Evolutionary conservation across 2,329 filamentous ascomycete species (phyloP).

Genomic region (Fusarium stilboides): DNA sequence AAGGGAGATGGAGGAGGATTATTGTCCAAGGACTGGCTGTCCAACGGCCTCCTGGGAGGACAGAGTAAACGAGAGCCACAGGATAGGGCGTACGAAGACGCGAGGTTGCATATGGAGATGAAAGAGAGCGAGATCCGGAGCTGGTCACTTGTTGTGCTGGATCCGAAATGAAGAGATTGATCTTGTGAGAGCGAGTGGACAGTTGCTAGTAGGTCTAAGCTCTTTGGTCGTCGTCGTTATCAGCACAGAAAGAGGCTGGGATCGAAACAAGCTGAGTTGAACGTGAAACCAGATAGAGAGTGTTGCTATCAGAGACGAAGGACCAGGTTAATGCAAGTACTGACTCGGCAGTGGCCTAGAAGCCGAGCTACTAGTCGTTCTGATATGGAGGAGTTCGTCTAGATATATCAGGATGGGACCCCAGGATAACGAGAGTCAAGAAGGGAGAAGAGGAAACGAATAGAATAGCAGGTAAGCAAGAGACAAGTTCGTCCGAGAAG

Average conservation of each 20-base stretch:
- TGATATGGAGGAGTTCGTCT: constrained; percentile 29
- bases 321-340: constrained; percentile 20
- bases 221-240: constrained; percentile 15
- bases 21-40: constrained; percentile 32
- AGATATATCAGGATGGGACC: constrained; percentile 18
- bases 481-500: constrained; percentile 21
- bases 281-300: not conserved
- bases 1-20: constrained; percentile 17
- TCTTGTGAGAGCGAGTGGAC: constrained; percentile 9
- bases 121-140: constrained; percentile 27
- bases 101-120: constrained; percentile 48
- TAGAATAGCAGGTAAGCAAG: constrained; percentile 18
- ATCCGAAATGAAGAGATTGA: constrained; percentile 16
- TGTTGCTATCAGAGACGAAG: constrained; percentile 11
- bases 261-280: constrained; percentile 3
- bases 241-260: constrained; percentile 12
- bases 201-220: constrained; percentile 7
- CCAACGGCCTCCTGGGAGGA: constrained; percentile 44
- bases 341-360: constrained; percentile 25
- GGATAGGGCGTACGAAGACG: constrained; percentile 47
- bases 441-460: constrained; percentile 20
- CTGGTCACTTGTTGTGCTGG: constrained; percentile 30
- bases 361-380: constrained; percentile 9
- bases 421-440: constrained; percentile 9
- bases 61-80: constrained; percentile 40